Conservation (phyloP, 805 yeast species). For the Barnettozyma botsteinii region DNA sequence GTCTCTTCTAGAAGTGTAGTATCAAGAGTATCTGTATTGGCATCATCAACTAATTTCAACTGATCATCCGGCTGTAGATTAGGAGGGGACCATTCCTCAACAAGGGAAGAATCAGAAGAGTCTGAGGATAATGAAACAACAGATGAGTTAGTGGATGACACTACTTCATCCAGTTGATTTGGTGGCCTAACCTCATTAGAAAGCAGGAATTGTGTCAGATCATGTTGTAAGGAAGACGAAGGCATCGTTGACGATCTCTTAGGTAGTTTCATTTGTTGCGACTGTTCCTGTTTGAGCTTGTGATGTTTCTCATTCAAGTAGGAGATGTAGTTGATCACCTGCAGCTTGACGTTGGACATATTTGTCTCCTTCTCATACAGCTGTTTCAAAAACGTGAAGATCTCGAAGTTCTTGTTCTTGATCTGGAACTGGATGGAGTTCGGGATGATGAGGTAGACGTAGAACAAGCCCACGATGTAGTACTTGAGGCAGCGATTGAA, state of each 20-base stretch:
- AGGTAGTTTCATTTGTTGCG: neutral
- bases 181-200: neutral
- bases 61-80: slow-evolving; percentile 35
- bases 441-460: slow-evolving; percentile 33
- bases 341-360: slow-evolving; percentile 35
- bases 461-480: slow-evolving; percentile 33
- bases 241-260: slow-evolving; percentile 32
- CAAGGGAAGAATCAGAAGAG: slow-evolving; percentile 17
- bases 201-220: slow-evolving; percentile 10
- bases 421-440: slow-evolving; percentile 35
- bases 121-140: slow-evolving; percentile 1
- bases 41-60: slow-evolving; percentile 27
- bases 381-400: slow-evolving; percentile 32
- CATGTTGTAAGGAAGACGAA: slow-evolving; percentile 14
- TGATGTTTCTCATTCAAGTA: slow-evolving; percentile 20
- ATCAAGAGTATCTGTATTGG: slow-evolving; percentile 7
- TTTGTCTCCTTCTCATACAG: slow-evolving; percentile 32
- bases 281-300: slow-evolving; percentile 1
- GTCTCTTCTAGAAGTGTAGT: slow-evolving; percentile 2
- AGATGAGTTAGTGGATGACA: slow-evolving; percentile 3
- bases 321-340: slow-evolving; percentile 30
- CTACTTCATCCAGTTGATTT: neutral
- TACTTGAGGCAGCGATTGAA: slow-evolving; percentile 28
- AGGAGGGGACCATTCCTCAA: slow-evolving; percentile 34
- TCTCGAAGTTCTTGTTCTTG: slow-evolving; percentile 33